Evolutionary conservation across 345 rosid species (phyloP).

Genomic region (Sonneratia caseolaris): DNA sequence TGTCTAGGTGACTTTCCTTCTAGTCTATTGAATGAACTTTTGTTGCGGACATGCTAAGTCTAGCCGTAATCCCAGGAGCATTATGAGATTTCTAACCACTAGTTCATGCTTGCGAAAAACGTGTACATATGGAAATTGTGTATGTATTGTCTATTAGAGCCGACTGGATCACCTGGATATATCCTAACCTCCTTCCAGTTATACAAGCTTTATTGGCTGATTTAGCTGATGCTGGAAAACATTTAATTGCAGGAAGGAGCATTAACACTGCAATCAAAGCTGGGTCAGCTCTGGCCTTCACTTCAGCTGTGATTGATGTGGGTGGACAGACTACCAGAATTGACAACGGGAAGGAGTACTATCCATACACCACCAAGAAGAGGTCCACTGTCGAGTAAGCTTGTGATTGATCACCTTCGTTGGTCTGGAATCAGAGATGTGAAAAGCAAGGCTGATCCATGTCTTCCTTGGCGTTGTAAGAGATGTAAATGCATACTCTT

Average conservation of each 20-base stretch:
- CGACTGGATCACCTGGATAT: background rate
- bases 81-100: background rate
- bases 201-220: background rate
- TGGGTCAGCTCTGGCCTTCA: slow-evolving; percentile 77
- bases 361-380: slow-evolving; percentile 86
- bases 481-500: background rate
- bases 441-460: too few species aligned
- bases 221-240: background rate
- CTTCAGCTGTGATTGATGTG: slow-evolving; percentile 70
- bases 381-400: slow-evolving; percentile 44
- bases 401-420: background rate
- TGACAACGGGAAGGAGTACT: slow-evolving; percentile 87
- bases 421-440: background rate
- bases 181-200: background rate
- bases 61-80: too few species aligned
- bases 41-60: too few species aligned
- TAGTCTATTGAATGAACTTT: too few species aligned
- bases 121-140: background rate
- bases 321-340: slow-evolving; percentile 90
- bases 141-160: too few species aligned
- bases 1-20: too few species aligned
- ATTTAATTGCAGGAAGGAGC: slow-evolving; percentile 51
- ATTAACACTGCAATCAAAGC: slow-evolving; percentile 81
- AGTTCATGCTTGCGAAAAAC: background rate
- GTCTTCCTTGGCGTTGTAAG: too few species aligned